These are phyloP conservation scores for Cylindrotheca fusiformis DNA, from an alignment of 108 stramenopile species.

Conservation along the genomic window DNA sequence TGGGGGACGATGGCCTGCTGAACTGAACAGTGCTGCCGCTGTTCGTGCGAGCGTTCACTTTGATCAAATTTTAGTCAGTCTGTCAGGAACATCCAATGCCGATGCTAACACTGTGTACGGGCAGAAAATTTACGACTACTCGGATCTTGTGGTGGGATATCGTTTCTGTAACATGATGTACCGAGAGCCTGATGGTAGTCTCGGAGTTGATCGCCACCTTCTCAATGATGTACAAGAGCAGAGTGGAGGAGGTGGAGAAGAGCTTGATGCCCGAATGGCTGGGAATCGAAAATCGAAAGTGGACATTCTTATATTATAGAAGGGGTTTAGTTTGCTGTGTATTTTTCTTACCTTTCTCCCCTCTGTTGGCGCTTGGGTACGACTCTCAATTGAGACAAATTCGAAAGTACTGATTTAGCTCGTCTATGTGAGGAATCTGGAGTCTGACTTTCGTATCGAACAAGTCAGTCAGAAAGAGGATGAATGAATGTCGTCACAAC, in stretches of 20 bases:
- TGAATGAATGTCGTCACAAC: too few species aligned
- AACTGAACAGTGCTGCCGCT: slow-evolving; percentile 49
- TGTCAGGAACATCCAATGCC: slow-evolving; percentile 65
- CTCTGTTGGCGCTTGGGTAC: too few species aligned
- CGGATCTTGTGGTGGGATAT: slow-evolving; percentile 64
- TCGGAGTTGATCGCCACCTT: slow-evolving; percentile 52
- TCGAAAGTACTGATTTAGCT: too few species aligned
- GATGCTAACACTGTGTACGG: slow-evolving; percentile 62
- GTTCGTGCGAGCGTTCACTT: slow-evolving; percentile 62
- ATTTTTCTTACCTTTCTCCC: too few species aligned
- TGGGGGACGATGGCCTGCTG: slow-evolving; percentile 58
- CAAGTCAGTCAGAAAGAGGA: too few species aligned
- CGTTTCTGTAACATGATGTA: slow-evolving; percentile 45
- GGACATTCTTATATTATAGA: neutral
- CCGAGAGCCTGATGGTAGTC: slow-evolving; percentile 36
- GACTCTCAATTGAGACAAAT: too few species aligned
- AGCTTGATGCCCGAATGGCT: neutral
- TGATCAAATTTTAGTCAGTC: slow-evolving; percentile 63
- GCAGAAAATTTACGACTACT: slow-evolving; percentile 58
- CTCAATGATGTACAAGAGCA: slow-evolving; percentile 78
- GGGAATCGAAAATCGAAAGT: neutral
- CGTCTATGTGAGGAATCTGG: too few species aligned
- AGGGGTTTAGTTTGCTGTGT: too few species aligned
- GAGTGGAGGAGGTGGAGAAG: slow-evolving; percentile 59
- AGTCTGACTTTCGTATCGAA: too few species aligned